Base-by-base conservation (phyloP, 2,329 filamentous ascomycete species). In the Paecilomyces formosus region DNA sequence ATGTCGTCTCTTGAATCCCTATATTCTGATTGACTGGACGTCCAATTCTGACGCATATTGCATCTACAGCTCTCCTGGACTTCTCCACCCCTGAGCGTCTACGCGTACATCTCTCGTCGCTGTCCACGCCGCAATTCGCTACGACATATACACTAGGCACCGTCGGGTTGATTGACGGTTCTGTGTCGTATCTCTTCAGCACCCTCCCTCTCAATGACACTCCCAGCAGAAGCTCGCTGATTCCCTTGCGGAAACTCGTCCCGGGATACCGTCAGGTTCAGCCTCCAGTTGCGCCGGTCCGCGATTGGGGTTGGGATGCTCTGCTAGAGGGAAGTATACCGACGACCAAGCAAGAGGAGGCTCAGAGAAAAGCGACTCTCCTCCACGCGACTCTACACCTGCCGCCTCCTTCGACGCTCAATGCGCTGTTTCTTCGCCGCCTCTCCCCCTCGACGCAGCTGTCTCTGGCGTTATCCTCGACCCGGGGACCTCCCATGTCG, bases 111-210 rank as follows among this genome's bases (percentile, higher is more conserved):
- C 84, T 97, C 59, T 96, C 93, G 7, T 95, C 94, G 7, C 87
- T 99, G 30, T 90, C 92, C 7, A 92, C 92, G 18, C 88, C 91
- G 8, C 91, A 96, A 73, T 97, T 97, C 68, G 93, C 92, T 24
- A 96, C 92, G 15, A 93, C 92, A 39, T 99, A 99, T 75, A 89
- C 90, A 50, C 84, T 99, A 52, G 91, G 92, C 61, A 95, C 88
- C 50, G 84, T 95, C 15, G 94, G 93, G 60, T 82, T 96, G 35
- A 92, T 99, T 55, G 93, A 97, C 77, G 94, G 94, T 72, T 96
- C 92, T n/a, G 84, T 99, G 58, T 96, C 92, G 13, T 99, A 97
- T 76, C 85, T 99, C 57, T 97, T 96, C 79, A 95, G 92, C 54
- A 96, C 91, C 2, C 81, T 94, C 8, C 87, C 91, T 12, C 82